These are phyloP conservation scores for Cytospora chrysosperma DNA, from an alignment of 2,329 filamentous ascomycete species.

Conservation along the genomic window DNA sequence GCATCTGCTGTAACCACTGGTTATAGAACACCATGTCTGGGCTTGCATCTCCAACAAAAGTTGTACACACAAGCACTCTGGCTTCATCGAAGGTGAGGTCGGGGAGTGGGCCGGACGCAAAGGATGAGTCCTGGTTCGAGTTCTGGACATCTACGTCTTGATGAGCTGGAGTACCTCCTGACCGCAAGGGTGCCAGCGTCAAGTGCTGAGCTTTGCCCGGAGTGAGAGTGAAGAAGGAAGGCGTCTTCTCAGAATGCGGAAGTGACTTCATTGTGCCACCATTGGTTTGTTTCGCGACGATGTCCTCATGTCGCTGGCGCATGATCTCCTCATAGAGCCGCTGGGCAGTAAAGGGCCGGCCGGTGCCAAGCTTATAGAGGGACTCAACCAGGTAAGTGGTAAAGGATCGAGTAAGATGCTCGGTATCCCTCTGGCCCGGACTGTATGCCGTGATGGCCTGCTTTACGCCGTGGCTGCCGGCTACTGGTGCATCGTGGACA, in stretches of 20 bases:
- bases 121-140: conserved; percentile 33
- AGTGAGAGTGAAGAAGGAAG: conserved; percentile 56
- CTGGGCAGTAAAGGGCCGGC: conserved; percentile 56
- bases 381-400: conserved; percentile 57
- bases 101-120: conserved; percentile 46
- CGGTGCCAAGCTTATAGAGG: conserved; percentile 51
- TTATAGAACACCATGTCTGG: conserved; percentile 66
- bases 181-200: conserved; percentile 49
- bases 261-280: conserved; percentile 43
- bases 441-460: conserved; percentile 62
- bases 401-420: conserved; percentile 53
- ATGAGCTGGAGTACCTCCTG: conserved; percentile 22
- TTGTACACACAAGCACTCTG: conserved; percentile 65
- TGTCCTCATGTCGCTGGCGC: conserved; percentile 44
- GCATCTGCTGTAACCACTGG: conserved; percentile 62
- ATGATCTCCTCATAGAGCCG: conserved; percentile 57
- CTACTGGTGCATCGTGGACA: conserved; percentile 48
- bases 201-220: conserved; percentile 53
- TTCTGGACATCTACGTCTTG: conserved; percentile 26
- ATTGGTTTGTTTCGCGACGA: conserved; percentile 45
- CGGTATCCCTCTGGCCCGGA: conserved; percentile 48
- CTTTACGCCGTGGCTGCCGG: conserved; percentile 56
- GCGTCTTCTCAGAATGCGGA: conserved; percentile 38
- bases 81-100: conserved; percentile 62
- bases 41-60: conserved; percentile 64